phyloP scores from a whole-genome alignment of 208 protist genomes.

The Trypanosoma melophagium region DNA sequence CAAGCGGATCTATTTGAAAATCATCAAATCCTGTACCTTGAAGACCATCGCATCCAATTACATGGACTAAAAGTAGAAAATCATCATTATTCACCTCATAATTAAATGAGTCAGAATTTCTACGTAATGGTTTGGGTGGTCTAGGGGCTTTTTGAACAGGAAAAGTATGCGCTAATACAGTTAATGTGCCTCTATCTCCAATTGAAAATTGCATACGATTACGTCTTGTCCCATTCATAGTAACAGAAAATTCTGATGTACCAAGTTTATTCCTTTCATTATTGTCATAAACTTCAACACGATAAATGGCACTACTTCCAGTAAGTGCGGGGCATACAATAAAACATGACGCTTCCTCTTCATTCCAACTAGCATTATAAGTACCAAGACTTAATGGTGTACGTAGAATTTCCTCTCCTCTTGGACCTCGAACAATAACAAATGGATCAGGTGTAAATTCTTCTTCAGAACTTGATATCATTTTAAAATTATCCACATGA shows the following conservation, averaged over 20 bases:
- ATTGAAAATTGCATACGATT: constrained; percentile 47
- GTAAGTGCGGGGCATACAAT: constrained; percentile 60
- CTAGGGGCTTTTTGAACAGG: constrained; percentile 35
- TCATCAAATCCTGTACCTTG: constrained; percentile 46
- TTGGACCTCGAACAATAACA: constrained; percentile 60
- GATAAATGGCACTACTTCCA: constrained; percentile 53
- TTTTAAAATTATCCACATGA: constrained; percentile 50
- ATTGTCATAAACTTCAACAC: constrained; percentile 81
- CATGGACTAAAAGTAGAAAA: constrained; percentile 53
- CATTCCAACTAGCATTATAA: constrained; percentile 47
- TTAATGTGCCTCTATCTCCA: constrained; percentile 17
- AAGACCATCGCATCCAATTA: constrained; percentile 52
- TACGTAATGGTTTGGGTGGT: constrained; percentile 23
- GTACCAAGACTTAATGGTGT: constrained; percentile 60
- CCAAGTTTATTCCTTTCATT: constrained; percentile 56
- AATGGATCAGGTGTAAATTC: constrained; percentile 77
- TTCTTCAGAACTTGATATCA: constrained; percentile 28
- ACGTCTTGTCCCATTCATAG: constrained; percentile 45
- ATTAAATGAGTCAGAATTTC: constrained; percentile 11
- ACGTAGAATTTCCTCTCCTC: constrained; percentile 46
- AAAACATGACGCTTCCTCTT: constrained; percentile 71
- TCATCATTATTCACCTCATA: constrained; percentile 24
- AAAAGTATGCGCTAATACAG: constrained; percentile 35
- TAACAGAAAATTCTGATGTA: constrained; percentile 43
- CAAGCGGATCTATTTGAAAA: constrained; percentile 61